Evolutionary conservation across 768 basidiomycete species (phyloP), one percentile per base, ranked within the genome.

Genomic region (Trametes cingulata): DNA sequence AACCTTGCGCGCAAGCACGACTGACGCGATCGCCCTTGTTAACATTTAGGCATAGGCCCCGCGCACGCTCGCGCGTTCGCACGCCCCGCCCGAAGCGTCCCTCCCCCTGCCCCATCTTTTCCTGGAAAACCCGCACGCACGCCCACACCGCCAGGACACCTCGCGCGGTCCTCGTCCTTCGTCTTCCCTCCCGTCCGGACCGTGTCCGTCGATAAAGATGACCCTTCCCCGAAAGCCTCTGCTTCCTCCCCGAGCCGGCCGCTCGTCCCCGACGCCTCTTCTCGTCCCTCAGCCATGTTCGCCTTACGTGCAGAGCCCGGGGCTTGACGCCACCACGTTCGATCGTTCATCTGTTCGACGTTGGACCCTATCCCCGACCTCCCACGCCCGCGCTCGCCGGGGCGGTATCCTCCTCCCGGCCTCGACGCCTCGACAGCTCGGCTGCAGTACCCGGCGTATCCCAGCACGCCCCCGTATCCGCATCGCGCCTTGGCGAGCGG

Each of bases 1-100:
- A 29, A 50, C 35, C 7, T n/a, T n/a, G 9, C 12, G 19, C 7
- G 2, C 10, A 33, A 12, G 20, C 14, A 12, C 24, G 14, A 17
- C 17, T 53, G 27, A 40, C 52, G 13, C 53, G 48, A 61, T 52
- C 53, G 27, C 27, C 47, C 48, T 39, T 40, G 61, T 57, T 57
- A 62, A 42, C 61, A 52, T 62, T 62, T 62, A 62, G 61, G 42
- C 61, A 57, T 40, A 41, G 17, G 45, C 51, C 61, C 53, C 53
- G 24, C 33, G 25, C 24, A 22, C 24, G 27, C 40, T 42, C 46
- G 19, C 40, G 6, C 27, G 9, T 53, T 53, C 58, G 52, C 58
- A 53, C 58, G 53, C 9, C 24, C 29, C 7, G 35, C 27, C 27
- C 17, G 15, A n/a, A 40, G 6, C 22, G 15, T 19, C 24, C 35